Evolutionary conservation across 1,139 yeast genomes (phyloP).

Genomic region (Blastobotrys indianensis): DNA sequence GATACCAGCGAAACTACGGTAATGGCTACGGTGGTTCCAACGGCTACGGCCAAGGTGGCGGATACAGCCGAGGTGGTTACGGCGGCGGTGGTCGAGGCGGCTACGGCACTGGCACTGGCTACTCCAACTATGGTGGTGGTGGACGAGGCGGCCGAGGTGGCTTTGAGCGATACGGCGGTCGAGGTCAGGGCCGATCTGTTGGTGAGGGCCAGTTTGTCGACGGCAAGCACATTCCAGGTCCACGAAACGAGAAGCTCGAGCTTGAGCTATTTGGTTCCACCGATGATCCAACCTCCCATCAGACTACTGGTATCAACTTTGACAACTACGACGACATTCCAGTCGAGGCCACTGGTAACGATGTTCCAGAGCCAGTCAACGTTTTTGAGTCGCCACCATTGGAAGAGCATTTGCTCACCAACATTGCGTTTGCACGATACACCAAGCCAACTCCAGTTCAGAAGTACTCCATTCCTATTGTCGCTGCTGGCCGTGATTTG

Average conservation of each 20-base stretch:
- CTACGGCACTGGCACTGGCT: constrained; percentile 10
- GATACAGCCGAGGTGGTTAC: neutral
- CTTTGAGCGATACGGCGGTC: constrained; percentile 35
- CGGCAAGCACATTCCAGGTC: constrained; percentile 85
- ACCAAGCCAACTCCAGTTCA: constrained; percentile 97
- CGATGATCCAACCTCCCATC: constrained; percentile 68
- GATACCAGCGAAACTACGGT: neutral
- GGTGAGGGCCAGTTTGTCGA: constrained; percentile 54
- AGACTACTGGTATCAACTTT: constrained; percentile 95
- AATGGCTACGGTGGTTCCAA: constrained; percentile 1
- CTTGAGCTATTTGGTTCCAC: constrained; percentile 79
- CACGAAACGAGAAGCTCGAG: constrained; percentile 65
- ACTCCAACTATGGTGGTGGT: constrained; percentile 16
- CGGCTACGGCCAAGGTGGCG: constrained; percentile 4
- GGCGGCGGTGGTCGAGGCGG: constrained; percentile 10
- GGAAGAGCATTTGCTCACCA: constrained; percentile 79
- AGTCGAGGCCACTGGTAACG: constrained; percentile 93
- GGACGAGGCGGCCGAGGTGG: constrained; percentile 35
- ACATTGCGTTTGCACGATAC: constrained; percentile 83
- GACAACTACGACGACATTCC: constrained; percentile 98
- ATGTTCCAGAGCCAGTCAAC: constrained; percentile 89
- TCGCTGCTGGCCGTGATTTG: constrained; percentile 90
- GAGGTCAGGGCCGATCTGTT: constrained; percentile 36
- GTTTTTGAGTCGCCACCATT: constrained; percentile 89
- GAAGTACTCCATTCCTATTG: constrained; percentile 96